Conservation (phyloP, 1,284 basidiomycete species). For the Malassezia sympodialis region DNA sequence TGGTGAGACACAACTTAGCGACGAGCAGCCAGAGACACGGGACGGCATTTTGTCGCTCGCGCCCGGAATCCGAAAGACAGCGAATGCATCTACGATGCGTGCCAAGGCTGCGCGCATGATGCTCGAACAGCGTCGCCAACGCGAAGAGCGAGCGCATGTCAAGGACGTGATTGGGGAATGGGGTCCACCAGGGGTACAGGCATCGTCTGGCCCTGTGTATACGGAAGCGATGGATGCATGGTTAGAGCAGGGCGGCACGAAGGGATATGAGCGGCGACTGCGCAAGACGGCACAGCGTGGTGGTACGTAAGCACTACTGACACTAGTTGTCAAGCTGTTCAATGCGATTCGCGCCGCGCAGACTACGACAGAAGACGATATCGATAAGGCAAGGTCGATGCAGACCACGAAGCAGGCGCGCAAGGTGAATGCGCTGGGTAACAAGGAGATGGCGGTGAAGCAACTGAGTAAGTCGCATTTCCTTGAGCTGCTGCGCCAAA, state of each 20-base stretch:
- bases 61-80: constrained; percentile 34
- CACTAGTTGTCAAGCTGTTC: constrained; percentile 42
- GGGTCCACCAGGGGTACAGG: constrained; percentile 38
- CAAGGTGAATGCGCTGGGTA: constrained; percentile 26
- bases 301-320: constrained; percentile 10
- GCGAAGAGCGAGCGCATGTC: constrained; percentile 38
- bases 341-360: constrained; percentile 47
- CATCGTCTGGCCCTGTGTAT: constrained; percentile 3
- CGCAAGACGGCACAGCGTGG: constrained; percentile 45
- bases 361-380: constrained; percentile 32
- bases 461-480: constrained; percentile 45
- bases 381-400: constrained; percentile 26
- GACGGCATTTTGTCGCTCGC: constrained; percentile 39
- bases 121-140: constrained; percentile 30
- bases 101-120: constrained; percentile 41
- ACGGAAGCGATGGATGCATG: constrained; percentile 16
- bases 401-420: constrained; percentile 17
- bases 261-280: constrained; percentile 36
- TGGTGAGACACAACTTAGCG: neutral
- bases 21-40: constrained; percentile 3
- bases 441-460: constrained; percentile 21
- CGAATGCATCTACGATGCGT: constrained; percentile 29
- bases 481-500: constrained; percentile 27
- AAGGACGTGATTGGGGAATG: constrained; percentile 45
- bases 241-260: constrained; percentile 29